A percentile compares a stretch with the other conserved stretches of the same genome.
Evolutionary conservation across 768 basidiomycete species (phyloP).

Genomic region (Trametes gibbosa): DNA sequence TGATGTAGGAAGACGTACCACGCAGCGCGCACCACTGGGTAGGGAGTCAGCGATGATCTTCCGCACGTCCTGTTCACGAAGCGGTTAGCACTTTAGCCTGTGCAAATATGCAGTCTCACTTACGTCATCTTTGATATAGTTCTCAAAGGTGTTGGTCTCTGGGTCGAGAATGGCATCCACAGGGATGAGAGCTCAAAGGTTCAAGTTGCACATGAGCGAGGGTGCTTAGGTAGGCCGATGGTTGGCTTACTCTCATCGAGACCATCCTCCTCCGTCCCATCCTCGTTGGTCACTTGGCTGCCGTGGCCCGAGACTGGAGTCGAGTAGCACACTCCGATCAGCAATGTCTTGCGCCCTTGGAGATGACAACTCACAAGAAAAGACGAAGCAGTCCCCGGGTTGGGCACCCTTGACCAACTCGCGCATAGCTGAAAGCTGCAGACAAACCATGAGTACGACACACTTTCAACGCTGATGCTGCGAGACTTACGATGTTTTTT

Average conservation of each 20-base stretch:
- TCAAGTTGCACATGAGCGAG: neutral
- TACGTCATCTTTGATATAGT: conserved; percentile 31
- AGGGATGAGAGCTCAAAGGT: conserved; percentile 22
- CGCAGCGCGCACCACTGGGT: conserved; percentile 21
- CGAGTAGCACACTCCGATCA: neutral
- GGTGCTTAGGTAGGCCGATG: neutral
- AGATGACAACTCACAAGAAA: conserved; percentile 45
- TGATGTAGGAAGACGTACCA: conserved; percentile 11
- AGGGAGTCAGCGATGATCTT: conserved; percentile 24
- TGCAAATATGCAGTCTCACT: neutral
- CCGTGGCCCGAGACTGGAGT: conserved; percentile 49
- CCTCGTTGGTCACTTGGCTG: conserved; percentile 39
- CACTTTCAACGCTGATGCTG: too few species aligned
- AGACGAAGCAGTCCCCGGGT: conserved; percentile 52
- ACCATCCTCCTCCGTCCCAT: conserved; percentile 49
- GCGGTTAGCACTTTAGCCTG: neutral
- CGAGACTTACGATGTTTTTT: conserved; percentile 42
- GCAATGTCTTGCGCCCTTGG: neutral
- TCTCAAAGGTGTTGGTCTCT: conserved; percentile 3
- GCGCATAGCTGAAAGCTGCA: conserved; percentile 42
- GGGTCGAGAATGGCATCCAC: conserved; percentile 14
- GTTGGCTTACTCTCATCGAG: conserved; percentile 48
- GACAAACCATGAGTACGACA: neutral
- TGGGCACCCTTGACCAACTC: conserved; percentile 43
- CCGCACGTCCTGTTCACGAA: conserved; percentile 18